Base-by-base conservation (phyloP, 768 basidiomycete genomes). In the Mycena amicta region DNA sequence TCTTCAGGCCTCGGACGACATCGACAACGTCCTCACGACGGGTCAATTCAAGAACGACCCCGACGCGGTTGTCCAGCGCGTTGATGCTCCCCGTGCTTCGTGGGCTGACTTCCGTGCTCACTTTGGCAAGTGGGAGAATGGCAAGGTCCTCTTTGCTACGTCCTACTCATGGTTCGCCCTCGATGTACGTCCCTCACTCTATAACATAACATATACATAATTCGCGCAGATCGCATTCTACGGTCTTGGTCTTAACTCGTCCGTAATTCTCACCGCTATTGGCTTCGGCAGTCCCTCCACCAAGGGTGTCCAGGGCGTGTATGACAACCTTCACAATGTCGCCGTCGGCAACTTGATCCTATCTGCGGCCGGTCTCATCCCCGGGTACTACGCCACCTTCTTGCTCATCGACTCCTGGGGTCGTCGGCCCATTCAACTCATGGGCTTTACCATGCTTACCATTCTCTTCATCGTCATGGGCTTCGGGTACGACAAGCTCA, bases 121-220 rank as follows among this genome's bases (percentile, higher is more conserved):
- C 77, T 95, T 92, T 68, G 72, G 83, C 50, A 74, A 88, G 66
- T 89, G 88, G 88, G 66, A 86, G 72, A 92, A 96, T 72, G 71
- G 81, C 64, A 95, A 95, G 75, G 74, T 92, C 51, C 80, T 95
- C 55, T 71, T 95, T 47, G 93, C 91, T 16, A 80, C 86, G 0
- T 72, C 90, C 0, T 95, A 88, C 71, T 90, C 88, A 8, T 95
- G 93, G 93, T 95, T 95, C 60, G 93, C 92, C 8, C 83, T 93
- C 25, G 92, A 92, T 64, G 87, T 87, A 29, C 54, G 88, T 77
- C 40, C 5, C 20, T 40, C 2, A 20, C 49, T 52, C 2, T 47
- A 23, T 37, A 5, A 23, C 39, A 52, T 47, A 31, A 2, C 8
- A n/a, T 22, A 53, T 37, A 23, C 30, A 2, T 18, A 45, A 27